Evolutionary conservation across 2,329 filamentous ascomycete genomes (phyloP), one percentile per base, ranked within the genome.

Genomic region (Geoglossum cookeanum): DNA sequence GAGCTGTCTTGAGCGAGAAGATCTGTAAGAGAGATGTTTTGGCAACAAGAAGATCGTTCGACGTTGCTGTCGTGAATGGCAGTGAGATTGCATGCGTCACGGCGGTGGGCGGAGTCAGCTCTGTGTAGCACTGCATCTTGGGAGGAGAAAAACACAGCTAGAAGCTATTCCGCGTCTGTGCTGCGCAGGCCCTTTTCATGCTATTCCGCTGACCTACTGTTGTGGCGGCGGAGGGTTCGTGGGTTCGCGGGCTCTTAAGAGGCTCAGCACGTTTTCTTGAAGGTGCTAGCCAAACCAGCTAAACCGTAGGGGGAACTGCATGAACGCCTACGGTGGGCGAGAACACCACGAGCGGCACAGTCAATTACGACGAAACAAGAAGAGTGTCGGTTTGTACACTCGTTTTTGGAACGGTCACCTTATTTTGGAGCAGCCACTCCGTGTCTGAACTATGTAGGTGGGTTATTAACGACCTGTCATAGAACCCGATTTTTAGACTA

Each of bases 41-140:
- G 65, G 88, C 89, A 71, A 98, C 82, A 63, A 96, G 75, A 63
- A 98, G 79, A 68, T 97, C 96, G 69, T 79, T 84, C 64, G 85
- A 81, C 62, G 83, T 78, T 55, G 86, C 72, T 52, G 85, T 84
- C 52, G 84, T 77, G 67, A 98, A 89, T 39, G 89, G 80, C 45
- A 95, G 72, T 59, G 76, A 79, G 65, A 96, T 73, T 62, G 90
- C 87, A 73, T 95, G 85, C 66, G 88, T 90, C 72, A 97, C 89
- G 68, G 90, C 90, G 69, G 90, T 94, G 57, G 92, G 90, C 74
- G 91, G 86, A 69, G 88, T 83, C 69, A 98, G 78, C 77, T 98
- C 92, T 67, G 88, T 90, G 74, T 97, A 97, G 77, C 88, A 94
- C 80, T 97, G 91, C 91, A 97, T 97, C 59, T 59, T 65, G 62